These are phyloP conservation scores for Monilinia aucupariae DNA, from an alignment of 2,329 filamentous ascomycete genomes.

Conservation along the genomic window DNA sequence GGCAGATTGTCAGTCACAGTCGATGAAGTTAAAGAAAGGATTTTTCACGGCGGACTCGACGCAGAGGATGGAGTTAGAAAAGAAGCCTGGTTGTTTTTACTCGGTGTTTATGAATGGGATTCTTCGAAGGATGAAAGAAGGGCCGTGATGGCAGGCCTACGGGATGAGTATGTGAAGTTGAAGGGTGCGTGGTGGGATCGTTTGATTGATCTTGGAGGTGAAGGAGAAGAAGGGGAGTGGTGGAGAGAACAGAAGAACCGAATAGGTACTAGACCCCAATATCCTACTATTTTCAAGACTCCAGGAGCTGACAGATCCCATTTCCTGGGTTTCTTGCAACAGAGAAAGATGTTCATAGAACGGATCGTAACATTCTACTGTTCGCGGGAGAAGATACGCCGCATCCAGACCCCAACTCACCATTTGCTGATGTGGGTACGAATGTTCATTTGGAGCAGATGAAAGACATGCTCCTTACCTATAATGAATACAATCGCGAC, in stretches of 20 bases:
- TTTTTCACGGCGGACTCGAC: constrained; percentile 91
- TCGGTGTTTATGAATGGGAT: constrained; percentile 91
- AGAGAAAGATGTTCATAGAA: constrained; percentile 99
- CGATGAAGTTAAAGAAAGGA: constrained; percentile 93
- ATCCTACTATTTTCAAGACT: neutral
- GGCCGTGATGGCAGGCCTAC: constrained; percentile 73
- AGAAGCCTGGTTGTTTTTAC: constrained; percentile 91
- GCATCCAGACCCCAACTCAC: constrained; percentile 91
- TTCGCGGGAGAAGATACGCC: constrained; percentile 95
- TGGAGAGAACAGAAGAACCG: constrained; percentile 91
- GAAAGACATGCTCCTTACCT: constrained; percentile 98
- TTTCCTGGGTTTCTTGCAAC: constrained; percentile 45
- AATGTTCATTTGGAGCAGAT: constrained; percentile 98
- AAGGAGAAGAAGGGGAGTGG: constrained; percentile 82
- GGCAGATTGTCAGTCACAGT: constrained; percentile 73
- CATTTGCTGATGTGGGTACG: constrained; percentile 86
- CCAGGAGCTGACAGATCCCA: constrained; percentile 40
- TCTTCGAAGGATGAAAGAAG: constrained; percentile 80
- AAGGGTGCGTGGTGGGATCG: constrained; percentile 97
- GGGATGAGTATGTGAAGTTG: constrained; percentile 89
- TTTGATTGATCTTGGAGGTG: constrained; percentile 74
- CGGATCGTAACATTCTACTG: constrained; percentile 88
- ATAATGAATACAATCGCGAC: constrained; percentile 95
- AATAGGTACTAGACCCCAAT: constrained; percentile 64
- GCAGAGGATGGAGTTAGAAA: constrained; percentile 87